A percentile compares a stretch with the other conserved stretches of the same genome.
phyloP scores from a whole-genome alignment of 192 early-diverging fungal genomes.

The Gigaspora rosea region DNA sequence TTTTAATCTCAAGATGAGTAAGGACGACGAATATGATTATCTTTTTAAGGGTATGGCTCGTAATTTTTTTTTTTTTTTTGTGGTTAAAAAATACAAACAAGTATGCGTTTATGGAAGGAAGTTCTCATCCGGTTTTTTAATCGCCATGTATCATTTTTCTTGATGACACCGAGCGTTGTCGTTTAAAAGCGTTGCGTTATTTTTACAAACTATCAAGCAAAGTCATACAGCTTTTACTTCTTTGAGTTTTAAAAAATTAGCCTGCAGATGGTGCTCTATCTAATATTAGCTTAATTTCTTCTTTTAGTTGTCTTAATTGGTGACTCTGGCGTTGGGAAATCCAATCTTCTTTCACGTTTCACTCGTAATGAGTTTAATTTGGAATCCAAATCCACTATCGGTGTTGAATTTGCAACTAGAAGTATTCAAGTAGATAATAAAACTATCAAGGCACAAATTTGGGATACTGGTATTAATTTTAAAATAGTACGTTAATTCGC shows the following conservation, averaged over 20 bases:
- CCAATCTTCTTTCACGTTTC: conserved; percentile 95
- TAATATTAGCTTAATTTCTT: conserved; percentile 8
- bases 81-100: too few relatives aligned
- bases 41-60: conserved; percentile 46
- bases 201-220: too few relatives aligned
- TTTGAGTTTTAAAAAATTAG: too few relatives aligned
- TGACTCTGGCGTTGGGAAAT: conserved; percentile 97
- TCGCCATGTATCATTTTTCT: too few relatives aligned
- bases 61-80: too few relatives aligned
- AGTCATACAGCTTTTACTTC: too few relatives aligned
- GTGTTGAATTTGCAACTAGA: conserved; percentile 97
- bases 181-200: too few relatives aligned
- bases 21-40: conserved; percentile 59
- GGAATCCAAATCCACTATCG: conserved; percentile 98
- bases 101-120: too few relatives aligned
- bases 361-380: conserved; percentile 98
- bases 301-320: conserved; percentile 82
- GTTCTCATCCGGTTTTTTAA: neutral
- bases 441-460: conserved; percentile 99
- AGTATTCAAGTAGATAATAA: conserved; percentile 96
- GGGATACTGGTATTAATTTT: conserved; percentile 86
- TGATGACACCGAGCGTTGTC: too few relatives aligned
- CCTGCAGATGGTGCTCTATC: neutral
- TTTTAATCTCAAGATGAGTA: conserved; percentile 38
- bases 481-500: neutral